Conservation (phyloP, 257 asterid genomes). For the Capsicum pubescens region DNA sequence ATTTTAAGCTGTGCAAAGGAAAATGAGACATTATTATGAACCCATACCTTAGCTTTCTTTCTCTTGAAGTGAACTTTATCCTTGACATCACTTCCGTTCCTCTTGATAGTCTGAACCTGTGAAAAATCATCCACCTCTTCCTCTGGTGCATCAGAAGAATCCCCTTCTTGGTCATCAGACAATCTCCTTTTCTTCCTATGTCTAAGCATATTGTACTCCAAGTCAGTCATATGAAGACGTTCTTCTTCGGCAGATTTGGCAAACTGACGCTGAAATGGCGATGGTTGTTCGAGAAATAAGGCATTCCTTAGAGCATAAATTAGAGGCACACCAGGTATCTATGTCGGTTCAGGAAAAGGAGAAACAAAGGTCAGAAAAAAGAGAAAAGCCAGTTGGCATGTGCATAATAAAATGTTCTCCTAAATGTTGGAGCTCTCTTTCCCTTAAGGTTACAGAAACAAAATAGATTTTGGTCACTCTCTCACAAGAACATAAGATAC, state of each 20-base stretch:
- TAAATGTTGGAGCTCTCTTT: constrained; percentile 9
- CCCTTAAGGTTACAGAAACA: not conserved
- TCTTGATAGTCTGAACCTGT: constrained; percentile 40
- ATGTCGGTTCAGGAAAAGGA: constrained; percentile 34
- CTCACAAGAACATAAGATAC: not conserved
- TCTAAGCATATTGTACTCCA: constrained; percentile 60
- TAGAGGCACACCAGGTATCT: constrained; percentile 94
- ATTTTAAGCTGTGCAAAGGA: not conserved
- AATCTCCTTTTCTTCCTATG: constrained; percentile 46
- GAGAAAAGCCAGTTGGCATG: not conserved
- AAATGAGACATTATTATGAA: not conserved
- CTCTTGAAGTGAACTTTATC: constrained; percentile 44
- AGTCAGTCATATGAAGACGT: constrained; percentile 71
- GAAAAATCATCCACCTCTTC: constrained; percentile 37
- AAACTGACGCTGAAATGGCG: constrained; percentile 65
- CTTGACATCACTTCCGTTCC: constrained; percentile 37
- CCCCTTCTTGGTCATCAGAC: constrained; percentile 47
- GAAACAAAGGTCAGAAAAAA: not conserved
- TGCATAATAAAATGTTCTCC: not conserved
- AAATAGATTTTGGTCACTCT: not conserved
- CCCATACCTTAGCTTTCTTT: constrained; percentile 46
- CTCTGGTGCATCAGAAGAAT: constrained; percentile 56
- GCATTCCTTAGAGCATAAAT: constrained; percentile 80
- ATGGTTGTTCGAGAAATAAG: constrained; percentile 83
- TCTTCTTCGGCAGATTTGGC: constrained; percentile 75